Percentiles rank a stretch among this genome's conserved stretches.
phyloP scores from a whole-genome alignment of 805 yeast genomes.

The Cyberlindnera japonica region DNA sequence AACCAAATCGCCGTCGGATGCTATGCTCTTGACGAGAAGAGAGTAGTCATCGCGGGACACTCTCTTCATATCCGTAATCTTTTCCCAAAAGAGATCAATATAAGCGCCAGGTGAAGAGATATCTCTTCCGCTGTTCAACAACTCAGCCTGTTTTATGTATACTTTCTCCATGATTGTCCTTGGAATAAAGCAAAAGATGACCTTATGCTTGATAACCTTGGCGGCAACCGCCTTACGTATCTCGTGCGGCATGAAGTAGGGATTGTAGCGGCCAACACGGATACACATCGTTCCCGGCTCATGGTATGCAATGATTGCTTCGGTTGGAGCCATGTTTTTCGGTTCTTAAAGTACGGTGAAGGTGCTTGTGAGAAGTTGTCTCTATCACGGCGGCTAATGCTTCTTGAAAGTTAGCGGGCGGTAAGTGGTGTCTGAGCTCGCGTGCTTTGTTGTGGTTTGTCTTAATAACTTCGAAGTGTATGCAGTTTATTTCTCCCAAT shows the following conservation, averaged over 20 bases:
- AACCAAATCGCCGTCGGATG: background rate
- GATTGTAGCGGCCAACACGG: constrained; percentile 13
- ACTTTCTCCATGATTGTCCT: constrained; percentile 12
- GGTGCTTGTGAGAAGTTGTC: too few species aligned
- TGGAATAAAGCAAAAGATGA: constrained; percentile 10
- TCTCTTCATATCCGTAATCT: constrained; percentile 5
- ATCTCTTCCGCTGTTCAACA: constrained; percentile 2
- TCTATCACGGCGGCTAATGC: too few species aligned
- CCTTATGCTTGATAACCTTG: constrained; percentile 9
- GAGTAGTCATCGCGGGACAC: constrained; percentile 5
- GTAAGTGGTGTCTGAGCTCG: too few species aligned
- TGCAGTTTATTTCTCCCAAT: too few species aligned
- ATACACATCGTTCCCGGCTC: constrained; percentile 10
- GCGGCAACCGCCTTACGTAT: constrained; percentile 16
- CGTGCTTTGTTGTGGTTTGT: too few species aligned
- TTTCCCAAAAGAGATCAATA: constrained; percentile 13
- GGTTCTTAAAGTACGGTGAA: too few species aligned
- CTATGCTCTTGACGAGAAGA: background rate
- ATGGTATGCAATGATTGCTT: constrained; percentile 11
- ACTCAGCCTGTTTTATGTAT: background rate
- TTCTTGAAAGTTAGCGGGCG: too few species aligned
- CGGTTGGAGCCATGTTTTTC: constrained; percentile 1
- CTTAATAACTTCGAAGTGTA: too few species aligned
- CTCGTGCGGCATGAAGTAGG: constrained; percentile 17
- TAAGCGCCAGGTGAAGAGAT: constrained; percentile 6